These are phyloP conservation scores for Cryoendolithus antarcticus DNA, from an alignment of 2,329 filamentous ascomycete genomes.

Conservation along the genomic window DNA sequence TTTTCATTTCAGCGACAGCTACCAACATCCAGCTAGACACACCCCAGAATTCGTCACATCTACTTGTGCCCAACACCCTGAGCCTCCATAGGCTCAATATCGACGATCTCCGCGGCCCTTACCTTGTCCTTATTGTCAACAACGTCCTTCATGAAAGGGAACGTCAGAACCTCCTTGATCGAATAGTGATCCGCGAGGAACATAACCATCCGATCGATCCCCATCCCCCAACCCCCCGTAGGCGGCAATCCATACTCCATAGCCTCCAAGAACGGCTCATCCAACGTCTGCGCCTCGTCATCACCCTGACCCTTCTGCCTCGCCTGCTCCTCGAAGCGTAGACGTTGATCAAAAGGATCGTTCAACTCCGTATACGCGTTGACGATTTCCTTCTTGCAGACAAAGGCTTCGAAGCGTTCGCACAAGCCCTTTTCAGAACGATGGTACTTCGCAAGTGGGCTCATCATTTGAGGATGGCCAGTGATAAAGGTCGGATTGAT, in stretches of 20 bases:
- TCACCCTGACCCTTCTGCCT: constrained; percentile 93
- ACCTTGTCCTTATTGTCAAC: constrained; percentile 28
- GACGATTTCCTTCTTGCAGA: constrained; percentile 91
- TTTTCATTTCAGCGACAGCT: no score
- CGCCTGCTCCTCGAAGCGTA: constrained; percentile 89
- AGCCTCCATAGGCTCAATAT: constrained; percentile 44
- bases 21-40: no score
- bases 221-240: constrained; percentile 89
- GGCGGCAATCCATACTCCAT: constrained; percentile 87
- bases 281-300: constrained; percentile 88
- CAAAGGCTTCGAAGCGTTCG: constrained; percentile 95
- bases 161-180: constrained; percentile 91
- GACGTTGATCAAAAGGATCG: constrained; percentile 86
- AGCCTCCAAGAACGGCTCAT: constrained; percentile 86
- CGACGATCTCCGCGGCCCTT: constrained; percentile 50
- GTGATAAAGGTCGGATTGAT: constrained; percentile 87
- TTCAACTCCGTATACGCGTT: constrained; percentile 98
- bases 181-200: constrained; percentile 91
- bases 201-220: constrained; percentile 88
- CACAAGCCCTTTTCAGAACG: constrained; percentile 70
- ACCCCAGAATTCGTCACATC: no score
- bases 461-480: constrained; percentile 76
- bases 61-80: constrained; percentile 31
- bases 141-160: constrained; percentile 93
- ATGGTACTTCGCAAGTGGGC: constrained; percentile 90